Conservation (phyloP, 2,329 filamentous ascomycete species). For the Xylariaceae sp. region DNA sequence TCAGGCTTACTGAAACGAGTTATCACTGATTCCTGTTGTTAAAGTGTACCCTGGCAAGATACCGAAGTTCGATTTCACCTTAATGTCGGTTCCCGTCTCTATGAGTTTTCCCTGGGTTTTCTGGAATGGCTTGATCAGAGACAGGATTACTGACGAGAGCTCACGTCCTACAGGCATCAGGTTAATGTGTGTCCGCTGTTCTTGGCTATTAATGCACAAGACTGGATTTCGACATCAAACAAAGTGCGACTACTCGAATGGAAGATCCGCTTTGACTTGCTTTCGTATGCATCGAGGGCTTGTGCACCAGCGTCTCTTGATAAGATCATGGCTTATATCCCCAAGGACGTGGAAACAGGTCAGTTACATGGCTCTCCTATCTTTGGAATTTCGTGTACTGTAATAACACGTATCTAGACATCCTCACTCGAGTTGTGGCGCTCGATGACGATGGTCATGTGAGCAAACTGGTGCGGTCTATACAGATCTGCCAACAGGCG, state of each 20-base stretch:
- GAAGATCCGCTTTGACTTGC: constrained; percentile 72
- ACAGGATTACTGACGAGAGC: not conserved
- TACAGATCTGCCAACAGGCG: constrained; percentile 58
- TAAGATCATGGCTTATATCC: constrained; percentile 57
- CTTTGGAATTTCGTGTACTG: no score
- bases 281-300: constrained; percentile 68
- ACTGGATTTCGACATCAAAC: constrained; percentile 55
- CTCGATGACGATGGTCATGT: constrained; percentile 76
- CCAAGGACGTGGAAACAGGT: constrained; percentile 36
- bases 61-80: constrained; percentile 77
- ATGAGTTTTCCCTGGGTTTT: not conserved
- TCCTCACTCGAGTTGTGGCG: constrained; percentile 44
- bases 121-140: no score
- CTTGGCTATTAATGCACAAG: constrained; percentile 57
- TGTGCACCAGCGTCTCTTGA: constrained; percentile 57
- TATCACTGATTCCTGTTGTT: no score
- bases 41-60: constrained; percentile 60
- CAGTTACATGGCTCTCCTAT: not conserved
- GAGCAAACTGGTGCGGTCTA: constrained; percentile 68
- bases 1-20: no score
- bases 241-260: constrained; percentile 74
- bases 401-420: constrained; percentile 27
- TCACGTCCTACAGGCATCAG: constrained; percentile 58
- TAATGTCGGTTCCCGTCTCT: constrained; percentile 45
- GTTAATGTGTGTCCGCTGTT: constrained; percentile 72